phyloP scores from a whole-genome alignment of 78 protist species.

The Isochrysis galbana region DNA sequence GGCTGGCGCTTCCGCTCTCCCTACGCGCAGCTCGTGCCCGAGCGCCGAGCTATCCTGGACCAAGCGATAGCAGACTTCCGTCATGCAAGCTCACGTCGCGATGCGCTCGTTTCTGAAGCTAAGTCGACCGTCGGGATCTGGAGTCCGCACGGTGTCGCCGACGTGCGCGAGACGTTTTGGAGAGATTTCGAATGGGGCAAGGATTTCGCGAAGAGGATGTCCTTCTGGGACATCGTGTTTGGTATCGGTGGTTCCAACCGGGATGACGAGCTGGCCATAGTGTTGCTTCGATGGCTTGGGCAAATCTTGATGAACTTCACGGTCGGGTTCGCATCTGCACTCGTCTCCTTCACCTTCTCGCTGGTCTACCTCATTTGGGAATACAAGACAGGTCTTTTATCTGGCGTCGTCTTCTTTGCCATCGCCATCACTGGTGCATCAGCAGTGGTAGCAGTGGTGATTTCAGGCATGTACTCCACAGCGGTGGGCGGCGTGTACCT shows the following conservation, averaged over 20 bases:
- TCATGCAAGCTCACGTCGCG: neutral
- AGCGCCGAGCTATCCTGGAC: neutral
- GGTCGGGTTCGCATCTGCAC: neutral
- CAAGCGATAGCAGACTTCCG: neutral
- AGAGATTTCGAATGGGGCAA: neutral
- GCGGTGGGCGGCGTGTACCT: neutral
- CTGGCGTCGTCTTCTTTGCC: neutral
- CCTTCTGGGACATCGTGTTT: neutral
- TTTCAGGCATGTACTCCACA: neutral
- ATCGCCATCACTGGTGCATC: neutral
- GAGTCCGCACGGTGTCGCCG: neutral
- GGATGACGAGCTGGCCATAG: neutral
- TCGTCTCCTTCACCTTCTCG: neutral
- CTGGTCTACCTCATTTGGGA: neutral
- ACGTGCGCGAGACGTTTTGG: neutral
- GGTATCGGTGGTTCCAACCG: neutral
- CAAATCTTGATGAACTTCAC: conserved; percentile 27
- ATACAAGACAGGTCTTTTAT: neutral
- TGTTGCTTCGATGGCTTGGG: neutral
- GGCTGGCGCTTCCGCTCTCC: neutral
- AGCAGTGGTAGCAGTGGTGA: neutral
- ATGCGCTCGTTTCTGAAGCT: neutral
- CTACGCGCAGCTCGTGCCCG: neutral
- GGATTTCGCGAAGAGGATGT: conserved; percentile 21
- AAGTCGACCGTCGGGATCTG: neutral